phyloP scores from a whole-genome alignment of 2,329 filamentous ascomycete species.

The Aspergillus sp. region DNA sequence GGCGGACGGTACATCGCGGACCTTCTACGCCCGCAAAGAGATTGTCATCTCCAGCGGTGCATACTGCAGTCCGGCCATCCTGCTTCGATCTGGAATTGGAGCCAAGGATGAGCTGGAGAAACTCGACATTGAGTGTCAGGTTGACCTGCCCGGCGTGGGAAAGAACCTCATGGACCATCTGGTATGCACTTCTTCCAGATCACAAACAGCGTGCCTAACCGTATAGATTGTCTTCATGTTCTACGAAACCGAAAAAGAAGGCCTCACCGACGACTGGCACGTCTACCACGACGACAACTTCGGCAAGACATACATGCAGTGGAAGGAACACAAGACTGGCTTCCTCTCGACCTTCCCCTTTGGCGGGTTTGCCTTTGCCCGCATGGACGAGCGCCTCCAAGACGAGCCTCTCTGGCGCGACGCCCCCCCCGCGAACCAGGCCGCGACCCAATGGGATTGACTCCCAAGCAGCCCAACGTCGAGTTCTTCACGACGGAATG shows the following conservation, averaged over 20 bases:
- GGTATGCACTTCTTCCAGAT: constrained; percentile 20
- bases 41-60: constrained; percentile 47
- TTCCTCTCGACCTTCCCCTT: constrained; percentile 60
- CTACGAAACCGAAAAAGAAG: constrained; percentile 52
- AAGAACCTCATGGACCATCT: constrained; percentile 52
- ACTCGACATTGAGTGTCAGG: constrained; percentile 39
- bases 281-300: constrained; percentile 53
- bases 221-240: constrained; percentile 54
- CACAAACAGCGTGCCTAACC: constrained; percentile 4
- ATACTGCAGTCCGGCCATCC: constrained; percentile 48
- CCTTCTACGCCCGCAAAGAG: constrained; percentile 42
- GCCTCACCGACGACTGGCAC: constrained; percentile 53
- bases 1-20: constrained; percentile 28
- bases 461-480: constrained; percentile 53
- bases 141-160: constrained; percentile 49
- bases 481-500: constrained; percentile 62
- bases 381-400: constrained; percentile 56
- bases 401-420: constrained; percentile 52
- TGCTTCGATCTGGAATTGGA: constrained; percentile 52
- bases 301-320: constrained; percentile 49
- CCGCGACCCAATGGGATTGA: constrained; percentile 61
- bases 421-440: constrained; percentile 42
- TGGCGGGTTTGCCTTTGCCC: constrained; percentile 57
- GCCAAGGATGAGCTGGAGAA: constrained; percentile 38
- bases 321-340: constrained; percentile 55